These are phyloP conservation scores for Achaetomiella virescens DNA, from an alignment of 495 filamentous ascomycete genomes.

Conservation along the genomic window DNA sequence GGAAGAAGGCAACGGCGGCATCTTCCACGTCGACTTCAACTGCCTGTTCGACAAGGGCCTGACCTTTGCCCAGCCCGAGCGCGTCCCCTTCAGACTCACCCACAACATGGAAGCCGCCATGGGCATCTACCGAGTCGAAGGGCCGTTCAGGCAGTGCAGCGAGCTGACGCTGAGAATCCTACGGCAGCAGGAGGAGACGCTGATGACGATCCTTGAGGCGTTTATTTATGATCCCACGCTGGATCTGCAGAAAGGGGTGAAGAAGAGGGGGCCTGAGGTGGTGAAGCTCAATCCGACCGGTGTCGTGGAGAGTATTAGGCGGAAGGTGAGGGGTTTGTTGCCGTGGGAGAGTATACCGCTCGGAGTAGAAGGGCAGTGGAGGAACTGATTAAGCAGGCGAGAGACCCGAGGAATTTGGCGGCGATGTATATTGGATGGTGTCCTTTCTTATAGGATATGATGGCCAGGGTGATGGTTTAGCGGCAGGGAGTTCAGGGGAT, in stretches of 20 bases:
- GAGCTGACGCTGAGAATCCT: constrained; percentile 82
- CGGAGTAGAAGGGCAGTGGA: constrained; percentile 95
- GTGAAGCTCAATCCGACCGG: constrained; percentile 83
- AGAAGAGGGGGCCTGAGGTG: constrained; percentile 53
- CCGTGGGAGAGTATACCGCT: constrained; percentile 82
- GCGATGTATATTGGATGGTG: constrained; percentile 99
- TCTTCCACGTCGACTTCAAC: constrained; percentile 98
- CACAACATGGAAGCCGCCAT: constrained; percentile 98
- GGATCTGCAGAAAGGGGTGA: constrained; percentile 71
- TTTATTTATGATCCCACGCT: constrained; percentile 95
- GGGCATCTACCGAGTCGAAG: constrained; percentile 86
- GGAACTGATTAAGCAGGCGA: constrained; percentile 79
- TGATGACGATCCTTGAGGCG: constrained; percentile 94
- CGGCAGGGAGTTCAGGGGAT: background rate
- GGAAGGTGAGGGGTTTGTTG: constrained; percentile 79
- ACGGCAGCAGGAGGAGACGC: constrained; percentile 83
- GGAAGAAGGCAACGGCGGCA: constrained; percentile 87
- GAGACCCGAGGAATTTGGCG: constrained; percentile 65
- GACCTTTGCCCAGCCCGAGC: constrained; percentile 90
- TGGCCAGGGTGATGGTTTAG: background rate
- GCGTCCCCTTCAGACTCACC: constrained; percentile 95
- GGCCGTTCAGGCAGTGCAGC: constrained; percentile 83
- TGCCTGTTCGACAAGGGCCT: constrained; percentile 98
- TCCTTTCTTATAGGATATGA: constrained; percentile 66
- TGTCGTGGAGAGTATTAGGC: constrained; percentile 81